Evolutionary conservation across 495 filamentous ascomycete genomes (phyloP), one percentile per base, ranked within the genome.

Genomic region (Penicillium ochrochloron): DNA sequence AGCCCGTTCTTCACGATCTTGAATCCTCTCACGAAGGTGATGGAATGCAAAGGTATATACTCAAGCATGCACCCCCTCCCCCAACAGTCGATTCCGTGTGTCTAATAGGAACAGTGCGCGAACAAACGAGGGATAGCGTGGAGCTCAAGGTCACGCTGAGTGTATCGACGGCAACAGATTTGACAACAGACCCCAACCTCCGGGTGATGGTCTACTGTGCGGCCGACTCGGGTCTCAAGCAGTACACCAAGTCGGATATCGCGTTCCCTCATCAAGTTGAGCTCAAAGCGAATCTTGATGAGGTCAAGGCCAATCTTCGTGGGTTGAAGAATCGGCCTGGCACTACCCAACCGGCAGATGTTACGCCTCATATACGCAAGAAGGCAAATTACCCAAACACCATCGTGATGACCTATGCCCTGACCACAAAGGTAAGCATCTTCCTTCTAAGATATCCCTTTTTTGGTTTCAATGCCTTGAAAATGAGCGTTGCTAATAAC

Each of bases 281-380:
- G 75, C 80, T 99, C 51, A 94, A 93, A 71, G 88, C 96, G 41
- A 98, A 98, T 69, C 84, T 88, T 27, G 90, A 90, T 35, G 92
- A 96, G 54, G 83, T 96, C 62, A 96, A 95, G 70, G 87, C 89
- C 14, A 98, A 97, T 70, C 83, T 95, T 54, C 90, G 94, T 62
- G 95, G 95, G 3, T 77, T 99, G 57, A 99, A 99, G 75, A 97
- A 96, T 73, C 94, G 93, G 70, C 90, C 95, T 10, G 95, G 95
- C 27, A 94, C 95, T 33, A 97, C 95, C 34, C 86, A 90, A 58
- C 95, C 95, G 8, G 93, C 90, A 19, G 95, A 99, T 76, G 89
- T 99, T 48, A 98, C 95, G 15, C 80, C 81, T 63, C 83, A 86
- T 63, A 77, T 96, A 23, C 90, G 92, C 23, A 85, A 89, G 39